phyloP scores from a whole-genome alignment of 2,329 filamentous ascomycete species.

The Aspergillus versicolor region DNA sequence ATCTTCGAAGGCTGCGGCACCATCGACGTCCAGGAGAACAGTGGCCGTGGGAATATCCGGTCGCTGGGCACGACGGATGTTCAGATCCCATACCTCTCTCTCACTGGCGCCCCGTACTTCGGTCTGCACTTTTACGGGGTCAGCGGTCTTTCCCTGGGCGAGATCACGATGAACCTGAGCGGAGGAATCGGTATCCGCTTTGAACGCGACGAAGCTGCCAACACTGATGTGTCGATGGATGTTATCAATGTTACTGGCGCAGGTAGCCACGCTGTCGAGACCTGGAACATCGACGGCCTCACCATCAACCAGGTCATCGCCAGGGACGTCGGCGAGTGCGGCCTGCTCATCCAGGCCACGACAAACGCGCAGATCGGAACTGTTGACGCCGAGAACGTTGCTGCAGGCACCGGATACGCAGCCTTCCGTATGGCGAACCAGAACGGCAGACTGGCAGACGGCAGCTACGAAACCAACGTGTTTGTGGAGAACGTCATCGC shows the following conservation, averaged over 20 bases:
- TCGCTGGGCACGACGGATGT: constrained; percentile 7
- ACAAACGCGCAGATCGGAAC: constrained; percentile 11
- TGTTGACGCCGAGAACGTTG: constrained; percentile 13
- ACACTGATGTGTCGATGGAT: constrained; percentile 13
- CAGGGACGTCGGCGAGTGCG: constrained; percentile 13
- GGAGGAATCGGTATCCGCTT: constrained; percentile 14
- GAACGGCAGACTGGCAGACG: constrained; percentile 8
- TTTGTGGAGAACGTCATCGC: constrained; percentile 10
- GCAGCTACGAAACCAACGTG: constrained; percentile 13
- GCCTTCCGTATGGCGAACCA: constrained; percentile 13
- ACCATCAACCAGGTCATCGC: constrained; percentile 13
- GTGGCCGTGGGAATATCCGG: constrained; percentile 11
- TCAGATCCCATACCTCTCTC: constrained; percentile 11
- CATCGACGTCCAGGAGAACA: constrained; percentile 7
- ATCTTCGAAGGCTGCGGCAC: constrained; percentile 16
- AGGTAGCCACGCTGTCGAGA: constrained; percentile 15
- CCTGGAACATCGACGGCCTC: constrained; percentile 15
- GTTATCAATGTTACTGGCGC: constrained; percentile 8
- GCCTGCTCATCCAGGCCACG: constrained; percentile 8
- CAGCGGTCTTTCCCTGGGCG: constrained; percentile 2
- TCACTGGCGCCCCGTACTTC: constrained; percentile 13
- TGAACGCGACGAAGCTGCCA: constrained; percentile 13
- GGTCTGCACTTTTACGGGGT: constrained; percentile 13
- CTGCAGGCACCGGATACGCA: constrained; percentile 10
- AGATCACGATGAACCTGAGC: constrained; percentile 13